Percentiles rank a stretch among this genome's conserved stretches.
Conservation (phyloP, 495 filamentous ascomycete species). For the Penicillium mononematosum region DNA sequence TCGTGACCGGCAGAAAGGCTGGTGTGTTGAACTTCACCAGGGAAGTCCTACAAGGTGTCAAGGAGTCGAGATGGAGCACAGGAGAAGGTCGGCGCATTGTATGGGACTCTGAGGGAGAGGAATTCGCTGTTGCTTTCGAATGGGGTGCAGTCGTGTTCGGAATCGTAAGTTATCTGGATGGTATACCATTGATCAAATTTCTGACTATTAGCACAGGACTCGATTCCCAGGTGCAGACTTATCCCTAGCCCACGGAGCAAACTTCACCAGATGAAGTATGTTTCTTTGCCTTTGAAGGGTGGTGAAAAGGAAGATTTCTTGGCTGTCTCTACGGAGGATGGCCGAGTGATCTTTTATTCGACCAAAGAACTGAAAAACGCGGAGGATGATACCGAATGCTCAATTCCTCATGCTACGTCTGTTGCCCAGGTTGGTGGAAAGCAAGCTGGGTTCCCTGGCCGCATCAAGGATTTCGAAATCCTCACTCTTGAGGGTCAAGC, state of each 20-base stretch:
- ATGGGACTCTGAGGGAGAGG: conserved; percentile 73
- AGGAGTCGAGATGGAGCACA: conserved; percentile 70
- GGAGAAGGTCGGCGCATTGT: conserved; percentile 83
- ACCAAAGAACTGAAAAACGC: conserved; percentile 47
- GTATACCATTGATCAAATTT: conserved; percentile 6
- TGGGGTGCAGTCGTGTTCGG: conserved; percentile 81
- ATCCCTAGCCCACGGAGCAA: conserved; percentile 70
- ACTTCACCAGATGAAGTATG: conserved; percentile 76
- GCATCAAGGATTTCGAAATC: conserved; percentile 86
- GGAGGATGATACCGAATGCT: conserved; percentile 34
- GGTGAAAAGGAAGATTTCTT: conserved; percentile 54
- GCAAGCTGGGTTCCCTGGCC: conserved; percentile 58
- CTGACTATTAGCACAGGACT: conserved; percentile 53
- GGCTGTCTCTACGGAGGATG: conserved; percentile 89
- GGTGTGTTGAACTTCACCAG: conserved; percentile 81
- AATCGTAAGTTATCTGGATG: conserved; percentile 51
- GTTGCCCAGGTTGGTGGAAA: conserved; percentile 80
- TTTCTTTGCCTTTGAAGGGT: conserved; percentile 46
- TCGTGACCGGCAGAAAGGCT: conserved; percentile 94
- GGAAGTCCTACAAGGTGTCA: conserved; percentile 64
- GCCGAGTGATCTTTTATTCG: conserved; percentile 80
- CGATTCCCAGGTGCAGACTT: conserved; percentile 69
- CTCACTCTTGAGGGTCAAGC: conserved; percentile 46
- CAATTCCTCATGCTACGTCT: conserved; percentile 51
- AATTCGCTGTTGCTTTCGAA: conserved; percentile 89